Evolutionary conservation across 257 asterid species (phyloP).

Genomic region (Ajuga chamaepitys): DNA sequence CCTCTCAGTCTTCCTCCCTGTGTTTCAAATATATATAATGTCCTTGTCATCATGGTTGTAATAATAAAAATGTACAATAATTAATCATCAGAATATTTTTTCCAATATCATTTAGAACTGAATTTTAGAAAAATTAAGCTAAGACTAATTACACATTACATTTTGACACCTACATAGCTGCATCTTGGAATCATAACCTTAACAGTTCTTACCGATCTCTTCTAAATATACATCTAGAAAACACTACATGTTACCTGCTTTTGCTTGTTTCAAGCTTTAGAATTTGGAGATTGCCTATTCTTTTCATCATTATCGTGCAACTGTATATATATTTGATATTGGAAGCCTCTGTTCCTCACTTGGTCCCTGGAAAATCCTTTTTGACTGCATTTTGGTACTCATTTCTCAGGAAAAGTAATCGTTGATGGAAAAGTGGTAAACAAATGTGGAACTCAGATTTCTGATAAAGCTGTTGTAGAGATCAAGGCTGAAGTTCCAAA

Average conservation of each 20-base stretch:
- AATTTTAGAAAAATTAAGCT: neutral
- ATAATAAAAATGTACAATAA: neutral
- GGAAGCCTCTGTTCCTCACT: neutral
- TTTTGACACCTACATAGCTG: neutral
- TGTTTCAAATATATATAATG: too few species aligned
- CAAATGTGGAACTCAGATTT: conserved; percentile 85
- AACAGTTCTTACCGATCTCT: neutral
- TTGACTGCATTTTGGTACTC: conserved; percentile 6
- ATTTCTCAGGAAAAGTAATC: conserved; percentile 69
- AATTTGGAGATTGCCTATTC: neutral
- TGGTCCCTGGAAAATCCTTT: neutral
- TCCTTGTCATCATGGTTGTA: neutral
- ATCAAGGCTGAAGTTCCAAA: conserved; percentile 95
- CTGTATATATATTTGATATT: neutral
- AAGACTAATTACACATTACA: neutral
- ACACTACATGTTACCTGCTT: neutral
- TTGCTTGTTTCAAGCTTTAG: neutral
- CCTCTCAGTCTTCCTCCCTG: neutral
- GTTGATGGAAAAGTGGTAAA: conserved; percentile 87
- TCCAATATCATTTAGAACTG: neutral
- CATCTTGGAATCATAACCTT: too few species aligned
- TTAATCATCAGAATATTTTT: neutral
- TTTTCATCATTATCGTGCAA: too few species aligned
- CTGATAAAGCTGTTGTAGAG: conserved; percentile 80
- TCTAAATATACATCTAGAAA: neutral